These are phyloP conservation scores for Alloascoidea hylecoeti DNA, from an alignment of 805 yeast species.

Conservation along the genomic window DNA sequence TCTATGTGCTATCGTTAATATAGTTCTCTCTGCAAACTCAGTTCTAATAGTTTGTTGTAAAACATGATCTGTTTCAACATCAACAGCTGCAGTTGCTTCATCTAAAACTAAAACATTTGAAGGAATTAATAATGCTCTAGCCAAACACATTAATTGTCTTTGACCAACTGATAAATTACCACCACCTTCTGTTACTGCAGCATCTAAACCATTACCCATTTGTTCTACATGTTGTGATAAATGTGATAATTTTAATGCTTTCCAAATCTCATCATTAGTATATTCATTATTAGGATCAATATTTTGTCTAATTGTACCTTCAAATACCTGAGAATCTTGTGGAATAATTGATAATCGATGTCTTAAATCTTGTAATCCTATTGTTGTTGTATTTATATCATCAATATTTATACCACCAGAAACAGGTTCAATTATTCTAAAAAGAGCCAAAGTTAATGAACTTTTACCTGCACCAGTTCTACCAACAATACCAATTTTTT, in stretches of 20 bases:
- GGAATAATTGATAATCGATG: conserved; percentile 76
- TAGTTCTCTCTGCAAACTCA: conserved; percentile 63
- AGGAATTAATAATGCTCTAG: conserved; percentile 67
- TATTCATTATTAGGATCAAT: conserved; percentile 67
- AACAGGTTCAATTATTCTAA: conserved; percentile 71
- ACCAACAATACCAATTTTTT: conserved; percentile 92
- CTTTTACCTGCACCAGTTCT: conserved; percentile 96
- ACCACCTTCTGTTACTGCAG: conserved; percentile 62
- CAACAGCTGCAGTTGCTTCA: conserved; percentile 87
- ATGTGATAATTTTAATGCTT: conserved; percentile 65
- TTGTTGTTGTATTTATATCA: conserved; percentile 42
- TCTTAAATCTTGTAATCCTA: conserved; percentile 72
- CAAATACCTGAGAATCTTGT: conserved; percentile 86
- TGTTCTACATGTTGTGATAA: conserved; percentile 46
- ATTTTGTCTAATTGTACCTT: conserved; percentile 75
- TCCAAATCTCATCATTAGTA: conserved; percentile 74
- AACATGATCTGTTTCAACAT: conserved; percentile 70
- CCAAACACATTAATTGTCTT: conserved; percentile 71
- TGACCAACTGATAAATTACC: conserved; percentile 83
- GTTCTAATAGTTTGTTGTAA: conserved; percentile 68
- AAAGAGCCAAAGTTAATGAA: conserved; percentile 70
- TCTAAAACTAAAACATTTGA: conserved; percentile 69
- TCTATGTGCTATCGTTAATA: conserved; percentile 82
- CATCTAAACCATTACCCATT: conserved; percentile 39
- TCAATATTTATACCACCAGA: conserved; percentile 64